A percentile compares a stretch with the other conserved stretches of the same genome.
phyloP scores from a whole-genome alignment of 2,329 filamentous ascomycete genomes.

The Emericellopsis cladophorae region DNA sequence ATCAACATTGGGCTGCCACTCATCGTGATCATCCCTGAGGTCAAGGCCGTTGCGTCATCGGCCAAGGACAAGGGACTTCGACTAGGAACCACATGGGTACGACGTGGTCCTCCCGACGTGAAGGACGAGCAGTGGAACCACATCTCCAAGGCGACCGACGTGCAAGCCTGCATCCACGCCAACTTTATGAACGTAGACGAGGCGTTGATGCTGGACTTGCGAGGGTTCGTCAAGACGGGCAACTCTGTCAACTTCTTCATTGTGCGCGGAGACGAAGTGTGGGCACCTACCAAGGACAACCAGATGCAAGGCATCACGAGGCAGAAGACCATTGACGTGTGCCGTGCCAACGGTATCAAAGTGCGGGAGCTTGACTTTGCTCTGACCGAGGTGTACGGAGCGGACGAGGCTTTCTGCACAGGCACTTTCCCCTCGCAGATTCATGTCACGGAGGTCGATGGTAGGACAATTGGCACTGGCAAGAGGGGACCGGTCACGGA shows the following conservation, averaged over 20 bases:
- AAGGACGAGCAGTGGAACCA: conserved; percentile 19
- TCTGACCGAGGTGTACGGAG: conserved; percentile 15
- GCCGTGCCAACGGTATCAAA: conserved; percentile 10
- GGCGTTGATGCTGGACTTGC: conserved; percentile 14
- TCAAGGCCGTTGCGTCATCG: conserved; percentile 11
- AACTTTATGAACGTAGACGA: conserved; percentile 16
- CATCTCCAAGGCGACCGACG: conserved; percentile 16
- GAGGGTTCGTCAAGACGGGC: conserved; percentile 16
- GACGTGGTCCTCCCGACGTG: conserved; percentile 15
- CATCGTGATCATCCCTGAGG: conserved; percentile 16
- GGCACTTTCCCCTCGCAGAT: conserved; percentile 15
- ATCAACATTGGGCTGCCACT: conserved; percentile 14
- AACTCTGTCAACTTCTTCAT: conserved; percentile 20
- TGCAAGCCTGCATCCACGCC: conserved; percentile 15
- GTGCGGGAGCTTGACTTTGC: conserved; percentile 15
- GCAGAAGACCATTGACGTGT: conserved; percentile 16
- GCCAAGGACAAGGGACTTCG: conserved; percentile 10
- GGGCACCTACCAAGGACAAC: conserved; percentile 16
- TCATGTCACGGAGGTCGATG: conserved; percentile 12
- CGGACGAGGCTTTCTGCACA: conserved; percentile 16
- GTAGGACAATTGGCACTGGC: conserved; percentile 10
- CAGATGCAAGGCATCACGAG: conserved; percentile 18
- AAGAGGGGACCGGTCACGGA: conserved; percentile 10
- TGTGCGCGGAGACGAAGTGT: conserved; percentile 15
- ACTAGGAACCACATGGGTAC: conserved; percentile 14